Evolutionary conservation across 495 filamentous ascomycete genomes (phyloP).

Genomic region (Massariosphaeria phaeospora): DNA sequence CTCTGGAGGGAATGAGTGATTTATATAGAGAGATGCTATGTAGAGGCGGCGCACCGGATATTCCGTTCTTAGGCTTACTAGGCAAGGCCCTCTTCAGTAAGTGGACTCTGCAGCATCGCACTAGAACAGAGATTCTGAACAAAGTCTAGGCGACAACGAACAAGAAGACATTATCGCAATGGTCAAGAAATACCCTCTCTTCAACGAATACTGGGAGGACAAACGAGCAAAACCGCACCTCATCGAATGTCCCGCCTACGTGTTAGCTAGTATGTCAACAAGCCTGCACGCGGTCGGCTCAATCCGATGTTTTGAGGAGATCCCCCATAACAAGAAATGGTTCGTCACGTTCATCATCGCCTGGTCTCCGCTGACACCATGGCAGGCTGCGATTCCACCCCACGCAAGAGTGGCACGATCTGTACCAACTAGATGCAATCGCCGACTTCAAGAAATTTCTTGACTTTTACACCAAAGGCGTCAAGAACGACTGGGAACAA

Average conservation of each 20-base stretch:
- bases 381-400: slow-evolving; percentile 36
- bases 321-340: slow-evolving; percentile 39
- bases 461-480: slow-evolving; percentile 41
- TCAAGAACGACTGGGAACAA: slow-evolving; percentile 44
- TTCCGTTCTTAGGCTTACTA: slow-evolving; percentile 16
- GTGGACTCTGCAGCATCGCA: background rate
- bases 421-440: slow-evolving; percentile 32
- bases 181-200: background rate
- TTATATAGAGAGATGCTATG: slow-evolving; percentile 44
- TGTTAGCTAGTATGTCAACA: slow-evolving; percentile 34
- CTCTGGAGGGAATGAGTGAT: slow-evolving; percentile 47
- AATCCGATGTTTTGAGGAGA: slow-evolving; percentile 39
- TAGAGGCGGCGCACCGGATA: slow-evolving; percentile 35
- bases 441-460: slow-evolving; percentile 41
- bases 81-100: slow-evolving; percentile 3
- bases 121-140: background rate
- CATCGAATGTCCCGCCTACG: slow-evolving; percentile 12
- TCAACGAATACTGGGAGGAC: slow-evolving; percentile 16
- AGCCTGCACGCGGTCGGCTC: slow-evolving; percentile 43
- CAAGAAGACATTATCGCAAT: slow-evolving; percentile 14
- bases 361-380: too few species aligned
- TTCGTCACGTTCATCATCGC: too few species aligned
- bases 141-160: too few species aligned
- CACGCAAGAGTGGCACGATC: slow-evolving; percentile 45
- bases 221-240: slow-evolving; percentile 1